These are phyloP conservation scores for Alternaria arbusti DNA, from an alignment of 2,329 filamentous ascomycete genomes.

Conservation along the genomic window DNA sequence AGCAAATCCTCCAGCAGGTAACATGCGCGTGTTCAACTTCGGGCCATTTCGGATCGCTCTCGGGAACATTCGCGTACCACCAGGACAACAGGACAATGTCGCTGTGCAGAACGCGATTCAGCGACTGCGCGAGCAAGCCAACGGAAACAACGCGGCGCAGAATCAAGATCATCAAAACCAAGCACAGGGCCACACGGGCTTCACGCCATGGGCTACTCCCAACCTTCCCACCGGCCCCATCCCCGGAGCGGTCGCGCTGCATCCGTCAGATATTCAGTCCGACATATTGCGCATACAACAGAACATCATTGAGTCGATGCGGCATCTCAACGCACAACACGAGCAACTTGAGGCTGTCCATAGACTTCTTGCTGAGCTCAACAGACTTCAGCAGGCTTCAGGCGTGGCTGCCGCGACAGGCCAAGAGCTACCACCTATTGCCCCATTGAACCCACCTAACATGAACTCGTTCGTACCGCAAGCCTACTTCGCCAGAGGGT, in stretches of 20 bases:
- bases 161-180: slow-evolving; percentile 24
- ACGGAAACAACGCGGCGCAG: slow-evolving; percentile 33
- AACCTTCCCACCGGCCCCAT: slow-evolving; percentile 20
- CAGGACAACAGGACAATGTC: slow-evolving; percentile 32
- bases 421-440: slow-evolving; percentile 34
- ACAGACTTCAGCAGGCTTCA: slow-evolving; percentile 40
- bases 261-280: slow-evolving; percentile 43
- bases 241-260: slow-evolving; percentile 30
- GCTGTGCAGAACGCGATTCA: slow-evolving; percentile 32
- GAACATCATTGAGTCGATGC: slow-evolving; percentile 46
- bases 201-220: slow-evolving; percentile 10
- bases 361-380: slow-evolving; percentile 39
- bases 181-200: slow-evolving; percentile 14
- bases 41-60: slow-evolving; percentile 45
- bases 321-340: slow-evolving; percentile 42
- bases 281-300: slow-evolving; percentile 47
- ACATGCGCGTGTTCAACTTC: slow-evolving; percentile 47
- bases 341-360: slow-evolving; percentile 44
- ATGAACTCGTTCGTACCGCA: slow-evolving; percentile 33
- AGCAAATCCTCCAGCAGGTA: slow-evolving; percentile 31
- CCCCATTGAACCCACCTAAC: slow-evolving; percentile 29
- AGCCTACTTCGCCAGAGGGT: slow-evolving; percentile 42
- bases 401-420: slow-evolving; percentile 30
- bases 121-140: slow-evolving; percentile 30
- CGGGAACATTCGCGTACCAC: slow-evolving; percentile 42